Base-by-base conservation (phyloP, 805 yeast species). In the Tetrapisispora arboricola region DNA sequence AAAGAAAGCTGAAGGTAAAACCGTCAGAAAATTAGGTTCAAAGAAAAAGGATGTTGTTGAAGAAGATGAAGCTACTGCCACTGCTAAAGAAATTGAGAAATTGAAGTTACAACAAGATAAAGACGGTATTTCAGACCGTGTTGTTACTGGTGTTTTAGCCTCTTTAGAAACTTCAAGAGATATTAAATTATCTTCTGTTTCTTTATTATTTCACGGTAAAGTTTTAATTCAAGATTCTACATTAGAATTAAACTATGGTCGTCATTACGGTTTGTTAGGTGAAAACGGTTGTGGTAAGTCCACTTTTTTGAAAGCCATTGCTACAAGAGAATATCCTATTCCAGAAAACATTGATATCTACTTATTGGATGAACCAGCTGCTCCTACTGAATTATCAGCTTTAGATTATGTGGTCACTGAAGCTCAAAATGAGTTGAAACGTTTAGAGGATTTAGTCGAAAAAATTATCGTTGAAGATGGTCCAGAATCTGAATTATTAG, bases 281-380 rank as follows among this genome's bases (percentile, higher is more conserved):
- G 97, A 88, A 67, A 92, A 92, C 66, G 98, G 98, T 51, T 92
- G 97, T 71, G 98, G 98, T 71, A 92, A 92, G 68, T 87, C 96
- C 36, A 92, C 98, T 19, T 80, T 92, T 57, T 70, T 92, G 63
- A 85, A 85, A 66, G 83, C 97, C 31, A 66, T 92, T 55, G 96
- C 97, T 44, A 94, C 95, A 39, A 78, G 95, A 65, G 98, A 92
- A 68, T 92, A 74, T 68, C 98, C 98, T 44, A 74, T 90, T 53
- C 97, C 98, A 33, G 92, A 81, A 50, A 75, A 72, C 50, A 85
- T 92, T 53, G 98, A 92, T 70, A 74, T 92, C 44, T 92, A 92
- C 60, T 70, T 92, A 52, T 74, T 92, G 66, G 92, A 92, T 66
- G 98, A 92, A 72, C 97, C 98, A 31, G 98, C 98, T 47, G 95